Evolutionary conservation across 2,329 filamentous ascomycete species (phyloP).

Genomic region (Fusarium sp.): DNA sequence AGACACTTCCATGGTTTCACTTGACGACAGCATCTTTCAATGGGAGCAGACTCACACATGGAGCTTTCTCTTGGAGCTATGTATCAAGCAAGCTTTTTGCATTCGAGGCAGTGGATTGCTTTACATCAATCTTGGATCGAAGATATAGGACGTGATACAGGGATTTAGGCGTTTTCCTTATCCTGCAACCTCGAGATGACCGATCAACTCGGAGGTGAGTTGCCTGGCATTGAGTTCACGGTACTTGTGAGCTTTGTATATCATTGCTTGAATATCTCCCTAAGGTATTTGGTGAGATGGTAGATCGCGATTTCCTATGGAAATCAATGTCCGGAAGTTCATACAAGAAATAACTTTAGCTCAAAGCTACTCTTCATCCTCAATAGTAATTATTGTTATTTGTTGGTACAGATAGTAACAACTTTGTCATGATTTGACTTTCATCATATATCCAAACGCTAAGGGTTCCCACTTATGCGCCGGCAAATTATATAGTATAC

Average conservation of each 20-base stretch:
- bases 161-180: background rate
- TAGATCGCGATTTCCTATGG: background rate
- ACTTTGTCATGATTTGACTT: slow-evolving; percentile 23
- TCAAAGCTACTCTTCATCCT: background rate
- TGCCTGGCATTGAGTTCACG: background rate
- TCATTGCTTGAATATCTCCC: background rate
- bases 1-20: background rate
- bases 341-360: background rate
- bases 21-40: background rate
- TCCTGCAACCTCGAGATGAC: background rate
- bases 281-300: background rate
- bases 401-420: slow-evolving; percentile 8
- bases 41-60: background rate
- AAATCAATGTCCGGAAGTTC: background rate
- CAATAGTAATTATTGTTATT: background rate
- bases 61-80: background rate
- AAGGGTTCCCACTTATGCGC: slow-evolving; percentile 7
- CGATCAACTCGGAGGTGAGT: background rate
- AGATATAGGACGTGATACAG: background rate
- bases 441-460: slow-evolving; percentile 29
- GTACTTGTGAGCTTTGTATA: background rate
- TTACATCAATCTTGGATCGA: background rate
- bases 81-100: slow-evolving; percentile 3
- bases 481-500: slow-evolving; percentile 16
- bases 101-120: slow-evolving; percentile 5